phyloP scores from a whole-genome alignment of 257 asterid genomes.

The Schizonepeta tenuifolia region DNA sequence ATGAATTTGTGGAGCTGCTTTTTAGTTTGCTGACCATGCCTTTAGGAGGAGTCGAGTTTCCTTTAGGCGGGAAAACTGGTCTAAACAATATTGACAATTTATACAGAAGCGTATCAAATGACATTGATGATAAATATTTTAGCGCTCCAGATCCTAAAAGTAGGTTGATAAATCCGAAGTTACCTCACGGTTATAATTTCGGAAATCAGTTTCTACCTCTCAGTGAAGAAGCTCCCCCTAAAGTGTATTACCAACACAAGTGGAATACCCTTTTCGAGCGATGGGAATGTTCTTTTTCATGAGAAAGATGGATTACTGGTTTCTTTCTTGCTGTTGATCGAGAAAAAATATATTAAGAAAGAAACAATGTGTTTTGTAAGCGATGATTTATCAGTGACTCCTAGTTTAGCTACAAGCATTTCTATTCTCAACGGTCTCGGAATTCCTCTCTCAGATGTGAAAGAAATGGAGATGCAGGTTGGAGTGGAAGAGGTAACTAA shows the following conservation, averaged over 20 bases:
- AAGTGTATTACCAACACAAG: background rate
- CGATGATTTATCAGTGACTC: background rate
- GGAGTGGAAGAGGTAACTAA: background rate
- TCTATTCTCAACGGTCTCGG: background rate
- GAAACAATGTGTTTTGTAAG: background rate
- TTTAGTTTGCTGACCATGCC: too few relatives aligned
- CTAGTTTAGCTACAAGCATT: background rate
- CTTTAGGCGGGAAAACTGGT: background rate
- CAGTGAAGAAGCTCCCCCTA: too few relatives aligned
- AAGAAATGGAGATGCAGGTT: background rate
- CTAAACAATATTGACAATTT: constrained; percentile 24
- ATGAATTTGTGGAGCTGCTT: background rate
- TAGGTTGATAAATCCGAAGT: constrained; percentile 3
- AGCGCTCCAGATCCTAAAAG: background rate
- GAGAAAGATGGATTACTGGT: too few relatives aligned
- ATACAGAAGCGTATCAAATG: constrained; percentile 3
- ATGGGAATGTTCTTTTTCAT: too few relatives aligned
- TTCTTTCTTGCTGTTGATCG: background rate
- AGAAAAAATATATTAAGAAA: background rate
- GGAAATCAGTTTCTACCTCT: background rate
- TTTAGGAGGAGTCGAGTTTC: too few relatives aligned
- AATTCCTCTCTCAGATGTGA: background rate
- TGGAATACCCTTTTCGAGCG: too few relatives aligned
- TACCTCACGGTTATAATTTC: background rate
- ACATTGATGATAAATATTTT: background rate